Base-by-base conservation (phyloP, 2,329 filamentous ascomycete genomes). In the Exophiala alcalophila region DNA sequence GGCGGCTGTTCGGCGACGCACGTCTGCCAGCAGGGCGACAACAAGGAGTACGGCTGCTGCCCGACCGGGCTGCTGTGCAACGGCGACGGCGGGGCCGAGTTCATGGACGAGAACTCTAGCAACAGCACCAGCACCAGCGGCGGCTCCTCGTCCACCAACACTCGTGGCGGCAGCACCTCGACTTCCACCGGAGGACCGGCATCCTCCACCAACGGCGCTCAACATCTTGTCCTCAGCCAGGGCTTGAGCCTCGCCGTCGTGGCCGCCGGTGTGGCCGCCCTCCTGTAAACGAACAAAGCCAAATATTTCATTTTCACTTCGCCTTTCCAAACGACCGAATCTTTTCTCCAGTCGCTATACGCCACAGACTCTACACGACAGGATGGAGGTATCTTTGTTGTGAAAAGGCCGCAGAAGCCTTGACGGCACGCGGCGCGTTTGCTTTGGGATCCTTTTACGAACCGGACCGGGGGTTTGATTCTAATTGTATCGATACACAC, bases 31-130 rank as follows among this genome's bases (percentile, higher is more conserved):
- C 30, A 30, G 10, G 52, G 52, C 21, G 47, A 53, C 14, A 55
- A 55, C 18, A 35, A 29, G 15, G 44, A 46, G 14, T 55, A 55
- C 18, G 52, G 52, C 24, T 55, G 52, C 39, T 55, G 52, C 34
- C 43, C 47, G 1, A 38, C 23, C 10, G 52, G 50, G 9, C 24
- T 50, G 12, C 38, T 29, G 5, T 55, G 52, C 42, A 33, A 37
- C 2, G 52, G 52, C 19, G 35, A 51, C 18, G 52, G 52, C 24
- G 50, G 49, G n/a, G 40, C 49, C 7, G 42, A 47, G 25, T 52
- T 37, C 23, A 24, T 51, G 12, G 43, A 49, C 18, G 44, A 35
- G 9, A 6, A 21, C 14, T 9, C 23, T n/a, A 9, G 33, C 24
- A 12, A 24, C 25, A 19, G 19, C 15, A 6, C 25, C 32, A 28